Evolutionary conservation across 2,329 filamentous ascomycete species (phyloP).

Genomic region (Diaporthe humulicola): DNA sequence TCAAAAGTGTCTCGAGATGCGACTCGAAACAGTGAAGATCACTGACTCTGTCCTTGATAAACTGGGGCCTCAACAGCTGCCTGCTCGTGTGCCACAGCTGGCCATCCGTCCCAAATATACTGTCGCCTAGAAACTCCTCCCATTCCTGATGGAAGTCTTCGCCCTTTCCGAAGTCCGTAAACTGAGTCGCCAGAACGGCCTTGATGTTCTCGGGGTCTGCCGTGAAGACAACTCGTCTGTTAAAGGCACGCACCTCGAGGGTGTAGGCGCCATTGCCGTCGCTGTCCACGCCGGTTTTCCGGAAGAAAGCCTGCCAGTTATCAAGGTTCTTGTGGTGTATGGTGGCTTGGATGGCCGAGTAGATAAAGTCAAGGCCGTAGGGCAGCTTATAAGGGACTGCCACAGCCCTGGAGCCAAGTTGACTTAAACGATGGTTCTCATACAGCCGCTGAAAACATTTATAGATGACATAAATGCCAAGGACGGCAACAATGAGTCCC

Average conservation of each 20-base stretch:
- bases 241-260: conserved; percentile 68
- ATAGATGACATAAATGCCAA: conserved; percentile 54
- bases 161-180: conserved; percentile 87
- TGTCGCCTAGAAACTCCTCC: conserved; percentile 80
- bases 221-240: conserved; percentile 78
- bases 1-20: conserved; percentile 81
- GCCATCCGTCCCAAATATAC: conserved; percentile 86
- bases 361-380: conserved; percentile 76
- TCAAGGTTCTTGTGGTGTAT: conserved; percentile 69
- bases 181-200: conserved; percentile 89
- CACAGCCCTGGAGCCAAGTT: conserved; percentile 59
- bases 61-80: conserved; percentile 88
- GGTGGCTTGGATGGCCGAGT: conserved; percentile 65
- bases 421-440: conserved; percentile 59
- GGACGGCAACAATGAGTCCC: conserved; percentile 52
- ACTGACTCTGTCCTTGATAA: conserved; percentile 85
- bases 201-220: conserved; percentile 92
- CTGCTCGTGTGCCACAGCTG: conserved; percentile 83
- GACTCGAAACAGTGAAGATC: conserved; percentile 86
- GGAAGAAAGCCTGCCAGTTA: conserved; percentile 71
- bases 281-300: conserved; percentile 62
- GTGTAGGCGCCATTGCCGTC: conserved; percentile 67
- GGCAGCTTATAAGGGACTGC: conserved; percentile 55
- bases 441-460: conserved; percentile 54
- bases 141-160: conserved; percentile 80